phyloP scores from a whole-genome alignment of 108 stramenopile species.

The Skeletonema marinoi region DNA sequence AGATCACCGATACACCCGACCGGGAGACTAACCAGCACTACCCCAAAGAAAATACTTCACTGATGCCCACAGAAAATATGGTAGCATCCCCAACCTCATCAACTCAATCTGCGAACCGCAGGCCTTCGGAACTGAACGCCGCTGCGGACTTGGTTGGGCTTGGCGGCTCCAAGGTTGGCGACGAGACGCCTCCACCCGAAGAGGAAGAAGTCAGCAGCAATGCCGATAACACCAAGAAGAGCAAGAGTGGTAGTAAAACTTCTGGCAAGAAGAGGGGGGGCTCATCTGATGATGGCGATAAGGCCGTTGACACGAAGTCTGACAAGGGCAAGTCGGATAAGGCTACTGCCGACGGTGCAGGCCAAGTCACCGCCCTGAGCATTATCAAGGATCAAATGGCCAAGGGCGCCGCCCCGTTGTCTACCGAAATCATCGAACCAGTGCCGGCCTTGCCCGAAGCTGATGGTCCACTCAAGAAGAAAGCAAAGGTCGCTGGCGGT shows the following conservation, averaged over 20 bases:
- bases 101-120: not conserved
- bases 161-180: not conserved
- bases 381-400: not conserved
- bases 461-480: not conserved
- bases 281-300: not conserved
- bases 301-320: not conserved
- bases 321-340: not conserved
- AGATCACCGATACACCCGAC: too few species aligned
- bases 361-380: not conserved
- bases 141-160: conserved; percentile 11
- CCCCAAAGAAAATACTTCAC: not conserved
- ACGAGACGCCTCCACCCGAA: not conserved
- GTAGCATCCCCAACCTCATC: not conserved
- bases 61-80: not conserved
- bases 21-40: not conserved
- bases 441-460: not conserved
- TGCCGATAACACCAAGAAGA: not conserved
- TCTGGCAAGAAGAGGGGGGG: not conserved
- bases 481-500: not conserved
- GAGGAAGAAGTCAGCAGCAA: not conserved
- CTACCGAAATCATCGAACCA: not conserved
- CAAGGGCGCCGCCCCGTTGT: not conserved
- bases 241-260: not conserved
- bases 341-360: not conserved
- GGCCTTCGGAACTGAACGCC: conserved; percentile 9